A percentile compares a stretch with the other conserved stretches of the same genome.
These are phyloP conservation scores for Macrophomina tecta DNA, from an alignment of 2,329 filamentous ascomycete genomes.

Conservation along the genomic window DNA sequence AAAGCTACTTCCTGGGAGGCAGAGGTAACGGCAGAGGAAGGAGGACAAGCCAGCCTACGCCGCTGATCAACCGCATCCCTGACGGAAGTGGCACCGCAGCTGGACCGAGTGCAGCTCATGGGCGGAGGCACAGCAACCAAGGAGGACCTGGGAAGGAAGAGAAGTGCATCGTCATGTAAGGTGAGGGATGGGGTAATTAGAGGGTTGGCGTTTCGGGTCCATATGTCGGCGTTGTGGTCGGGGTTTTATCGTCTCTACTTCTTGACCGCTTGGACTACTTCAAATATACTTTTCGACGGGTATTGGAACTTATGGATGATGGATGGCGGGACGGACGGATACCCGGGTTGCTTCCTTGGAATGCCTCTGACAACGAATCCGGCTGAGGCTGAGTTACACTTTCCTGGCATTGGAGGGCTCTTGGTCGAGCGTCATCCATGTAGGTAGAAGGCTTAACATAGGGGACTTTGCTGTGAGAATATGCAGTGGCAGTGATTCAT, in stretches of 20 bases:
- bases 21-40: conserved; percentile 18
- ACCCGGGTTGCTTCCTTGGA: background rate
- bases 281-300: background rate
- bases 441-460: too few species aligned
- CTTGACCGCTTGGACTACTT: background rate
- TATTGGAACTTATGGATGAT: background rate
- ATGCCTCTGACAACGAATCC: background rate
- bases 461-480: too few species aligned
- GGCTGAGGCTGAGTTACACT: too few species aligned
- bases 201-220: background rate
- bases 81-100: background rate
- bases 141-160: conserved; percentile 26
- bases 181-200: background rate
- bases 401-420: too few species aligned
- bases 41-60: background rate
- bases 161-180: conserved; percentile 33
- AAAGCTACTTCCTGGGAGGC: conserved; percentile 25
- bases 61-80: conserved; percentile 14
- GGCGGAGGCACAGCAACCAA: conserved; percentile 8
- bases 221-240: background rate
- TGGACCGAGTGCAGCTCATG: background rate
- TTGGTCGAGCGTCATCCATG: too few species aligned
- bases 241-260: background rate
- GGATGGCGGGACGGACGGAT: background rate
- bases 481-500: too few species aligned